Conservation (phyloP, 2,329 filamentous ascomycete genomes). For the Paramyrothecium sp. region DNA sequence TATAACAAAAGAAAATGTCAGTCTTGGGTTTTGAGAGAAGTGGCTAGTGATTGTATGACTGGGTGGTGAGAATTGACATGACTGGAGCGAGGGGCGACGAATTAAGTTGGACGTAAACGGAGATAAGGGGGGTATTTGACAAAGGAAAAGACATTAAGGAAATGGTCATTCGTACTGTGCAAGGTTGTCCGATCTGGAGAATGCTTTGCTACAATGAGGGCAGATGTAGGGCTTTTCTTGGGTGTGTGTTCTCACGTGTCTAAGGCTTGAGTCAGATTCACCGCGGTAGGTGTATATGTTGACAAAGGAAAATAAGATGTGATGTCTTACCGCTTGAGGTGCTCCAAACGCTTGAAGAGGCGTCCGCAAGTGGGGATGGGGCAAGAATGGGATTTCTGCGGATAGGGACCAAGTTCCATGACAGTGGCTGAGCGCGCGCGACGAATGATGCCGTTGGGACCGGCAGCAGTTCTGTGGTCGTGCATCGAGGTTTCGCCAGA, state of each 20-base stretch:
- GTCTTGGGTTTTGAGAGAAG: constrained; percentile 13
- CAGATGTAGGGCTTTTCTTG: constrained; percentile 99
- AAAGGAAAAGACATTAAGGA: constrained; percentile 32
- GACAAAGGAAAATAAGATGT: constrained; percentile 37
- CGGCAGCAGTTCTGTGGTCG: constrained; percentile 62
- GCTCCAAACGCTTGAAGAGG: constrained; percentile 97
- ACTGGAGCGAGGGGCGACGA: background rate
- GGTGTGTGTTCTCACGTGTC: constrained; percentile 98
- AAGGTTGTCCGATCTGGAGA: constrained; percentile 97
- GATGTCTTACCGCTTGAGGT: constrained; percentile 89
- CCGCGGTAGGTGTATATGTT: background rate
- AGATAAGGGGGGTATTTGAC: background rate
- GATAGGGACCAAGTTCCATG: constrained; percentile 95
- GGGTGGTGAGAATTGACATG: background rate
- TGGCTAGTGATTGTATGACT: background rate
- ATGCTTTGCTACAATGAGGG: constrained; percentile 97
- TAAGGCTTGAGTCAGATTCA: constrained; percentile 38
- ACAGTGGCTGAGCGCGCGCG: constrained; percentile 91
- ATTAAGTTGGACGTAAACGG: background rate
- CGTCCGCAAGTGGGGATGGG: constrained; percentile 98
- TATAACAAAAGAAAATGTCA: constrained; percentile 35
- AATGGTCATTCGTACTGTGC: constrained; percentile 72
- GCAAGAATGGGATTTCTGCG: constrained; percentile 97
- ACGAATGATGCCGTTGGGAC: constrained; percentile 75
- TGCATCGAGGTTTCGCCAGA: constrained; percentile 45